A percentile compares a stretch with the other conserved stretches of the same genome.
Evolutionary conservation across 192 early-diverging fungal genomes (phyloP).

Genomic region (Backusella westeae): DNA sequence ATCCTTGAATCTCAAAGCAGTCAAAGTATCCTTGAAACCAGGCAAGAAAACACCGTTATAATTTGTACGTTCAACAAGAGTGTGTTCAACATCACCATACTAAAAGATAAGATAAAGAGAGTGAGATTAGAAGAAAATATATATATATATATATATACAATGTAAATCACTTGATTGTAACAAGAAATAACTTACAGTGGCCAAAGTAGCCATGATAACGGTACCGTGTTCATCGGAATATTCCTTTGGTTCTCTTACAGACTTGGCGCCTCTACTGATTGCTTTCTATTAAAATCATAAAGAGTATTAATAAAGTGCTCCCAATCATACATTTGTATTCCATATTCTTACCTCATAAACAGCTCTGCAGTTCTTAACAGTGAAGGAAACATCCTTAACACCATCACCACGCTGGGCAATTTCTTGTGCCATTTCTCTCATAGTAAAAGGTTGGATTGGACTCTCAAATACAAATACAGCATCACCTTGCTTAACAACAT

Average conservation of each 20-base stretch:
- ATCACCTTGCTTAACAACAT: constrained; percentile 82
- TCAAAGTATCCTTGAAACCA: constrained; percentile 51
- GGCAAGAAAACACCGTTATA: constrained; percentile 92
- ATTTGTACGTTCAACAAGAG: constrained; percentile 78
- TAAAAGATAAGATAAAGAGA: constrained; percentile 22
- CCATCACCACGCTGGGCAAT: constrained; percentile 88
- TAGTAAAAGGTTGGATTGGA: constrained; percentile 79
- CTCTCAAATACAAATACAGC: constrained; percentile 91
- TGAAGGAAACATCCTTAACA: constrained; percentile 94
- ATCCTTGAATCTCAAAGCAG: constrained; percentile 38
- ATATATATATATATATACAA: too few relatives aligned
- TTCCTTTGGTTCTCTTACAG: constrained; percentile 76
- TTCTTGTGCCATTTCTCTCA: constrained; percentile 60
- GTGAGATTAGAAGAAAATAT: background rate
- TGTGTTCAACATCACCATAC: constrained; percentile 97
- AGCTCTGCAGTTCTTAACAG: constrained; percentile 78
- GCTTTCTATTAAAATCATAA: constrained; percentile 48
- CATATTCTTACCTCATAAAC: constrained; percentile 53
- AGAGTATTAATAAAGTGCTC: too few relatives aligned
- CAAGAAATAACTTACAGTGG: constrained; percentile 48
- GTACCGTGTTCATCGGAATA: constrained; percentile 83
- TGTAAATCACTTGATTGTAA: background rate
- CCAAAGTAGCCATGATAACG: constrained; percentile 90
- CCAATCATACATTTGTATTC: background rate
- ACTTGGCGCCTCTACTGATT: constrained; percentile 81